These are phyloP conservation scores for Kregervanrija fluxuum DNA, from an alignment of 805 yeast genomes.

Conservation along the genomic window DNA sequence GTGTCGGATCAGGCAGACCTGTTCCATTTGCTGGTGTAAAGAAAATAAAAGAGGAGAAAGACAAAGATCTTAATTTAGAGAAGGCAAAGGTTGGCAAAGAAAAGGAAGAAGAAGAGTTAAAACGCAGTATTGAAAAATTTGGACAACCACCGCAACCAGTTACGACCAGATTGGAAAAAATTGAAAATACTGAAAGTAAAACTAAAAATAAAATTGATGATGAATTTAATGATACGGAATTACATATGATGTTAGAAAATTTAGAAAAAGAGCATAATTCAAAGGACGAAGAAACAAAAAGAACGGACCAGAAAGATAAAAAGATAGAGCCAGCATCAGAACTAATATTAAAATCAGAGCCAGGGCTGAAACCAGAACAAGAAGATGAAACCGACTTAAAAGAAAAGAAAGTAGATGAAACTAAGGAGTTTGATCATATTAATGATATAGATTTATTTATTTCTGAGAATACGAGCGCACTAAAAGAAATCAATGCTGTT, in stretches of 20 bases:
- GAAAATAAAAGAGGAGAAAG: not conserved
- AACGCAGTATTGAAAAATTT: constrained; percentile 3
- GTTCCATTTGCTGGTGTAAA: constrained; percentile 2
- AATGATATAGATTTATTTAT: constrained; percentile 4
- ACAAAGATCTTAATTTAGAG: not conserved
- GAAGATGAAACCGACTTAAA: too few species aligned
- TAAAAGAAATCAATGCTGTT: constrained; percentile 1
- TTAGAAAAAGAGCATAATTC: constrained; percentile 2
- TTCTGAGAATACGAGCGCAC: constrained; percentile 5
- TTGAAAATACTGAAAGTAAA: not conserved
- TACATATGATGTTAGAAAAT: constrained; percentile 5
- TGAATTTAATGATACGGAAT: constrained; percentile 1
- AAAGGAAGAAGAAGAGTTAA: not conserved
- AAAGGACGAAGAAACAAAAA: not conserved
- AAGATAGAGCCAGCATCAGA: too few species aligned
- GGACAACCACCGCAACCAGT: constrained; percentile 2
- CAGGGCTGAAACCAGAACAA: too few species aligned
- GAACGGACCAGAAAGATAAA: too few species aligned
- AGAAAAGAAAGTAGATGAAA: not conserved
- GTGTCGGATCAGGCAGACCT: constrained; percentile 3
- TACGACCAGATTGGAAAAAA: not conserved
- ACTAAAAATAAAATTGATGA: not conserved
- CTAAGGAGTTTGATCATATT: constrained; percentile 3
- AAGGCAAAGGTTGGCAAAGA: constrained; percentile 2
- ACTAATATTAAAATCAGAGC: too few species aligned